phyloP scores from a whole-genome alignment of 2,329 filamentous ascomycete species.

The Penicillium griseofulvum region DNA sequence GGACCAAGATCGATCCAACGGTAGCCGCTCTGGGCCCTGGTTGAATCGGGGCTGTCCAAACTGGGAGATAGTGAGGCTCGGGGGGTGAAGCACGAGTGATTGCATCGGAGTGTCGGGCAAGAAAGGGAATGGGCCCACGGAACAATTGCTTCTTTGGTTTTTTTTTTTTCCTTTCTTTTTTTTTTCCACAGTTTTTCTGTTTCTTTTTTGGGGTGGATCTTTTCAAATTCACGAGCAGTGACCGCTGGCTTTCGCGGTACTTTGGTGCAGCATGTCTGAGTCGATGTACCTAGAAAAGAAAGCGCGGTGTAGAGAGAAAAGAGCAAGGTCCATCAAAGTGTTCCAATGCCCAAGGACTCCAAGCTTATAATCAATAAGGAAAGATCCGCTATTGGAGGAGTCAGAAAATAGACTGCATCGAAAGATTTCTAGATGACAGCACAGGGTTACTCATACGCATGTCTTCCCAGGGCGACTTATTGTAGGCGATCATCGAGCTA shows the following conservation, averaged over 20 bases:
- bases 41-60: constrained; percentile 39
- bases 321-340: constrained; percentile 21
- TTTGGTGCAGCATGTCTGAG: constrained; percentile 32
- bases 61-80: constrained; percentile 37
- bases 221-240: constrained; percentile 24
- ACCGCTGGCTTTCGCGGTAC: constrained; percentile 20
- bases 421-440: constrained; percentile 38
- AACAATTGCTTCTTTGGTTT: constrained; percentile 6
- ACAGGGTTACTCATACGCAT: constrained; percentile 37
- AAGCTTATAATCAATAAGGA: constrained; percentile 36
- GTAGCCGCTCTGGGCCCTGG: constrained; percentile 34
- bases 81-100: constrained; percentile 42
- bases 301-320: constrained; percentile 16
- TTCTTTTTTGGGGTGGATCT: constrained; percentile 4
- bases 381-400: constrained; percentile 37
- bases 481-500: constrained; percentile 40
- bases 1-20: constrained; percentile 35
- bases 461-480: constrained; percentile 34
- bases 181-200: not conserved
- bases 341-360: constrained; percentile 19
- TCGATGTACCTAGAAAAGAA: constrained; percentile 8
- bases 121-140: constrained; percentile 15
- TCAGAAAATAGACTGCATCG: constrained; percentile 38
- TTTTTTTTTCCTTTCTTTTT: not conserved
- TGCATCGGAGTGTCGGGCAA: constrained; percentile 36